Base-by-base conservation (phyloP, 768 basidiomycete genomes). In the Tulasnella sp. region DNA sequence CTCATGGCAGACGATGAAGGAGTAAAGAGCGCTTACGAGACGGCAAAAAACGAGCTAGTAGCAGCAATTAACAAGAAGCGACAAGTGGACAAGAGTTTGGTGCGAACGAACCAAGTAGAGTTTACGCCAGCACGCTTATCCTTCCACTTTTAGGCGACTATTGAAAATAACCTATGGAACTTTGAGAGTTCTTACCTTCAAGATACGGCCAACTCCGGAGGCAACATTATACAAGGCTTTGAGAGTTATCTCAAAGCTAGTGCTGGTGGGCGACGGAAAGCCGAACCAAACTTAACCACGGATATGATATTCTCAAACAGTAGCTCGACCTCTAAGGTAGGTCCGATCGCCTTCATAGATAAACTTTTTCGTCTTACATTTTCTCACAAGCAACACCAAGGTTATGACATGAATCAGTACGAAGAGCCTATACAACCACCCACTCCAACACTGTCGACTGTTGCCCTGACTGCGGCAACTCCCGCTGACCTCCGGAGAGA, bases 201-300 rank as follows among this genome's bases (percentile, higher is more conserved):
- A 9, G 94, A 96, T 76, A 95, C 94, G 0, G 90, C 92, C 0
- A 91, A 92, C 80, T 91, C 90, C 82, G 93, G 94, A 24, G 94
- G 94, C 40, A 95, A 96, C 82, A 95, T 96, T 76, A 92, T 96
- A 48, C 92, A 92, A 82, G 94, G 94, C 5, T 95, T 95, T 81
- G 94, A 95, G 77, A 91, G 92, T 58, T 96, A 95, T 83, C 89
- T 95, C 79, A 96, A 95, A 85, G 92, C 92, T 82, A 92, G 91
- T 80, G 89, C 89, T 71, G 75, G 73, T 0, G 87, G 89, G 12
- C 90, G 89, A 9, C 87, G 93, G 82, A 88, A 92, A 83, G 92
- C 91, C 83, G 90, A 92, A 81, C 94, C 95, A 81, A 89, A 94
- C 79, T 90, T 89, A 80, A 94, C 95, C 79, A 86, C 89, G 18